A percentile compares a stretch with the other conserved stretches of the same genome.
phyloP scores from a whole-genome alignment of 805 yeast species.

The Blastobotrys robertii region DNA sequence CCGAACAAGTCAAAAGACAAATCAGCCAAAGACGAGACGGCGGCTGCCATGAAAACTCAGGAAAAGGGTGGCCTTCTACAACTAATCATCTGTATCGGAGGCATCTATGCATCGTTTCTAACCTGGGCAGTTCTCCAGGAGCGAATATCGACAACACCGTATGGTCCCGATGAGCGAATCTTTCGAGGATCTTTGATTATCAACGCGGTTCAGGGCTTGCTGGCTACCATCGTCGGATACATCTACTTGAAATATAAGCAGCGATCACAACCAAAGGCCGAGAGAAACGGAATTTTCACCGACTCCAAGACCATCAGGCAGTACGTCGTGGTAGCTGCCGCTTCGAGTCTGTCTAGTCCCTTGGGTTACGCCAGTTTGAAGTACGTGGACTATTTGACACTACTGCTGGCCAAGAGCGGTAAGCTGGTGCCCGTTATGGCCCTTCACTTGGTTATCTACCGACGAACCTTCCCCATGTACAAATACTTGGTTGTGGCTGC shows the following conservation, averaged over 20 bases:
- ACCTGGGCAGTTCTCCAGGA: conserved; percentile 93
- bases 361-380: conserved; percentile 67
- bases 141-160: conserved; percentile 66
- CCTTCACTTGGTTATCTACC: conserved; percentile 63
- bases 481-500: conserved; percentile 68
- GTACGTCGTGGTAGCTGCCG: conserved; percentile 48
- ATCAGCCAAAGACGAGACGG: not conserved
- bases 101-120: conserved; percentile 78
- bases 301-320: conserved; percentile 25
- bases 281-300: conserved; percentile 18
- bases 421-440: conserved; percentile 91
- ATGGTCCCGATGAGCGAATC: conserved; percentile 43
- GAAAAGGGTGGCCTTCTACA: not conserved
- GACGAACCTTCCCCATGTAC: conserved; percentile 58
- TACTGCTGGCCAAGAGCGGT: conserved; percentile 82
- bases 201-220: conserved; percentile 60
- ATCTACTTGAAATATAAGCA: conserved; percentile 36
- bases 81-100: conserved; percentile 34
- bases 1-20: not conserved
- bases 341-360: conserved; percentile 78
- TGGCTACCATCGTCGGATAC: conserved; percentile 63
- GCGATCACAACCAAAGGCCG: conserved; percentile 3
- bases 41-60: not conserved
- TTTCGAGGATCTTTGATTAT: conserved; percentile 76
- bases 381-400: conserved; percentile 80